Evolutionary conservation across 2,329 filamentous ascomycete genomes (phyloP).

Genomic region (Microsporum ferrugineum): DNA sequence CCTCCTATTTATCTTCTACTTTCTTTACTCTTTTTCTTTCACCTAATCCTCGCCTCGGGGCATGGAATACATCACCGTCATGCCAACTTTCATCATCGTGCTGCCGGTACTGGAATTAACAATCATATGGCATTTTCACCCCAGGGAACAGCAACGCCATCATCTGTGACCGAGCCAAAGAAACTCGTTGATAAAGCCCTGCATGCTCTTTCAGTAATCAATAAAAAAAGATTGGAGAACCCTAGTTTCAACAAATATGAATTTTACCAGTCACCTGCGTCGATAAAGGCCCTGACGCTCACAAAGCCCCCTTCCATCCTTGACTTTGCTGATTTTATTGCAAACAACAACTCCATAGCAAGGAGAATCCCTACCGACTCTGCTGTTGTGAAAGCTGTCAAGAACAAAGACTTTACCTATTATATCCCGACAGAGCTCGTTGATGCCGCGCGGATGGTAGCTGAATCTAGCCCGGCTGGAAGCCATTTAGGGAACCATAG

Average conservation of each 20-base stretch:
- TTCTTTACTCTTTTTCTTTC: not conserved
- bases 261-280: not conserved
- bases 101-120: not conserved
- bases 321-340: not conserved
- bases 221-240: slow-evolving; percentile 2
- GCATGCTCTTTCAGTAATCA: not conserved
- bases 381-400: not conserved
- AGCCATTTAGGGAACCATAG: not conserved
- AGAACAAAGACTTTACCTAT: slow-evolving; percentile 6
- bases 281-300: not conserved
- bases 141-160: not conserved
- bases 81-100: not conserved
- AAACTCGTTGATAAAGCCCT: not conserved
- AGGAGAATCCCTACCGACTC: not conserved
- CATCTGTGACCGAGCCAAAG: not conserved
- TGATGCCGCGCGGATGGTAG: slow-evolving; percentile 12
- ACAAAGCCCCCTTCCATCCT: not conserved
- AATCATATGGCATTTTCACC: not conserved
- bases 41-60: not conserved
- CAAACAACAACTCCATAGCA: not conserved
- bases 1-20: not conserved
- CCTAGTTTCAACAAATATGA: slow-evolving; percentile 6
- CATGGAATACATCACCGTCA: not conserved
- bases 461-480: slow-evolving; percentile 1
- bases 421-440: slow-evolving; percentile 8